Conservation (phyloP, 768 basidiomycete species). For the Hypholoma fasciculare region DNA sequence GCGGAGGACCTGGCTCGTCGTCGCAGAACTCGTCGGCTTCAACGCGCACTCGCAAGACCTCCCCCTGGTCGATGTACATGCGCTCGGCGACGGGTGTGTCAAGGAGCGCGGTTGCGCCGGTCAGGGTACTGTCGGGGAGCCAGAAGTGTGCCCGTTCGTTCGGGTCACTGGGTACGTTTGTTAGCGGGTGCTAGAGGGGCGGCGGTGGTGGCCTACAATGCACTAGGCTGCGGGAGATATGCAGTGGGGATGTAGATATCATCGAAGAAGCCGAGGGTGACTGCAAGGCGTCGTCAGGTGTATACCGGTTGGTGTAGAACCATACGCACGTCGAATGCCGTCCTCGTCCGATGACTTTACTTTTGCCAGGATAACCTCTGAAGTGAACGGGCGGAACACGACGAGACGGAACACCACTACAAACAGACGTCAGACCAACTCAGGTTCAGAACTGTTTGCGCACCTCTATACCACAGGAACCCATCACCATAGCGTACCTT, state of each 20-base stretch:
- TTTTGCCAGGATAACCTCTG: constrained; percentile 88
- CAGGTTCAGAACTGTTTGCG: constrained; percentile 11
- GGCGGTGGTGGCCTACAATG: constrained; percentile 55
- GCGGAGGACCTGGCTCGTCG: constrained; percentile 83
- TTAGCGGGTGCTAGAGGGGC: no score
- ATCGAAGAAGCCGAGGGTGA: constrained; percentile 90
- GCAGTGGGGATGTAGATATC: constrained; percentile 84
- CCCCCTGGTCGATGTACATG: constrained; percentile 81
- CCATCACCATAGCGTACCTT: constrained; percentile 96
- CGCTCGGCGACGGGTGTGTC: constrained; percentile 65
- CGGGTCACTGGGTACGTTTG: constrained; percentile 53
- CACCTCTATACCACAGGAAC: constrained; percentile 92
- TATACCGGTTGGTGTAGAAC: background rate
- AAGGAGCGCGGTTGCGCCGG: constrained; percentile 60
- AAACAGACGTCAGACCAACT: background rate
- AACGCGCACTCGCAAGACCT: constrained; percentile 74
- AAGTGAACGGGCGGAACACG: constrained; percentile 87
- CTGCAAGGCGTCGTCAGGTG: constrained; percentile 35
- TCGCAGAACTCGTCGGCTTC: constrained; percentile 85
- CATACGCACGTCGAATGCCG: constrained; percentile 73
- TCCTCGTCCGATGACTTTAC: constrained; percentile 86
- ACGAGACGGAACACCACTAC: constrained; percentile 82
- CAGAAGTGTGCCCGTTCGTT: constrained; percentile 86
- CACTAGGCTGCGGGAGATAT: constrained; percentile 79
- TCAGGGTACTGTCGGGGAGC: constrained; percentile 62